A percentile compares a stretch with the other conserved stretches of the same genome.
Conservation (phyloP, 1,284 basidiomycete genomes). For the Apiotrichum domesticum region DNA sequence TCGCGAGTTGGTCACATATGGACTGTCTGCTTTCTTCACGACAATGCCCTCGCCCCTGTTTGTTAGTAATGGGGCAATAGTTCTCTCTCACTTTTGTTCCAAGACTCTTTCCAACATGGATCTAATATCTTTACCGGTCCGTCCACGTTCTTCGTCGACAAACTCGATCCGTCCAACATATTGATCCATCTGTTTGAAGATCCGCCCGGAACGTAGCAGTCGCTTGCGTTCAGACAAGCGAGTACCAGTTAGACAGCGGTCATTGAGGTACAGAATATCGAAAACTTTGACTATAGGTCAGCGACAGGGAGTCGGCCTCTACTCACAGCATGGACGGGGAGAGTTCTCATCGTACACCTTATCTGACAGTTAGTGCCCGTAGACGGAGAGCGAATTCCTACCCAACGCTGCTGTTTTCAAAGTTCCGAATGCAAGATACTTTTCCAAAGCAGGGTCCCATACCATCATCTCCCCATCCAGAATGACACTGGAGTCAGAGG, state of each 20-base stretch:
- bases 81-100: conserved; percentile 51
- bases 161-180: conserved; percentile 74
- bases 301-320: not conserved
- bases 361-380: conserved; percentile 49
- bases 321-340: conserved; percentile 80
- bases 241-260: conserved; percentile 39
- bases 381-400: conserved; percentile 38
- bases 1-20: conserved; percentile 76
- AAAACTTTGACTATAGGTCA: conserved; percentile 75
- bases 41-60: conserved; percentile 78
- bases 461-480: conserved; percentile 96
- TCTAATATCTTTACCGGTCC: conserved; percentile 70
- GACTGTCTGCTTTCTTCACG: conserved; percentile 71
- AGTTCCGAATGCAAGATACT: conserved; percentile 81
- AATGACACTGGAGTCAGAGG: conserved; percentile 59
- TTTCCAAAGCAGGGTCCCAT: conserved; percentile 81
- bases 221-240: conserved; percentile 46
- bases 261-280: conserved; percentile 79
- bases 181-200: conserved; percentile 36
- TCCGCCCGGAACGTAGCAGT: conserved; percentile 33
- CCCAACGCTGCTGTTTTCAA: conserved; percentile 82
- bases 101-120: conserved; percentile 72
- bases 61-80: too few species aligned
- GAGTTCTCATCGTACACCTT: conserved; percentile 62
- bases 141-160: conserved; percentile 62